Percentiles rank a stretch among this genome's conserved stretches.
These are phyloP conservation scores for Mayamaea pseudoterrestris DNA, from an alignment of 108 stramenopile genomes.

Conservation along the genomic window DNA sequence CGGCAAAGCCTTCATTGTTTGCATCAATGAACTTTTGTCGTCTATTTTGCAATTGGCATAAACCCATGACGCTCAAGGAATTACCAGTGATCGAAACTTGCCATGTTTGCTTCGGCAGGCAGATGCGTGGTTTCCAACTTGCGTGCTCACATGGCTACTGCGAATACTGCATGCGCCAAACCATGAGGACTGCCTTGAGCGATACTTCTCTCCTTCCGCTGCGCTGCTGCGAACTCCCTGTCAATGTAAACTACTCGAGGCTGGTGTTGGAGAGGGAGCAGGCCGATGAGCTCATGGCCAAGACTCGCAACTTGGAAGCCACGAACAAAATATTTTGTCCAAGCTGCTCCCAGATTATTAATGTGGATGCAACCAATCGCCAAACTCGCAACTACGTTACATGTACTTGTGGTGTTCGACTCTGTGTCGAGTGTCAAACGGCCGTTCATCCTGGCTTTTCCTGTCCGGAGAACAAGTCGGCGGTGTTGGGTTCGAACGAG, in stretches of 20 bases:
- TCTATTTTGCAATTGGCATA: no score
- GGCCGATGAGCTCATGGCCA: conserved; percentile 10
- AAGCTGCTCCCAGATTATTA: conserved; percentile 27
- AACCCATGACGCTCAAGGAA: conserved; percentile 6
- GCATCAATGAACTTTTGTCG: no score
- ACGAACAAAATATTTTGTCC: conserved; percentile 46
- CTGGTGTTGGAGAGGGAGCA: conserved; percentile 8
- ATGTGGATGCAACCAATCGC: conserved; percentile 29
- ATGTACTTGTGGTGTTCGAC: conserved; percentile 21
- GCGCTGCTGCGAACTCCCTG: conserved; percentile 37
- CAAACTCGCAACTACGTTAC: conserved; percentile 7
- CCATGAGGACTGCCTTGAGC: conserved; percentile 21
- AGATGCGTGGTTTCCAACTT: conserved; percentile 12
- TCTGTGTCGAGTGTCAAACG: conserved; percentile 36
- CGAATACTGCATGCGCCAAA: conserved; percentile 16
- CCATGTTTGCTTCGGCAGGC: conserved; percentile 27
- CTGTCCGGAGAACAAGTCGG: conserved; percentile 19
- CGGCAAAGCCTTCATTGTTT: no score
- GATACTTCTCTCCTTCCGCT: conserved; percentile 35
- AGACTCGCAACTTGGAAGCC: conserved; percentile 19
- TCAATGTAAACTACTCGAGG: conserved; percentile 25
- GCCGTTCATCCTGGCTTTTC: conserved; percentile 21
- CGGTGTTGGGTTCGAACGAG: conserved; percentile 10
- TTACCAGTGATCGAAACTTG: conserved; percentile 20
- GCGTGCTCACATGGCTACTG: conserved; percentile 32